These are phyloP conservation scores for Penicillium dipodomyicola DNA, from an alignment of 495 filamentous ascomycete species.

Conservation along the genomic window DNA sequence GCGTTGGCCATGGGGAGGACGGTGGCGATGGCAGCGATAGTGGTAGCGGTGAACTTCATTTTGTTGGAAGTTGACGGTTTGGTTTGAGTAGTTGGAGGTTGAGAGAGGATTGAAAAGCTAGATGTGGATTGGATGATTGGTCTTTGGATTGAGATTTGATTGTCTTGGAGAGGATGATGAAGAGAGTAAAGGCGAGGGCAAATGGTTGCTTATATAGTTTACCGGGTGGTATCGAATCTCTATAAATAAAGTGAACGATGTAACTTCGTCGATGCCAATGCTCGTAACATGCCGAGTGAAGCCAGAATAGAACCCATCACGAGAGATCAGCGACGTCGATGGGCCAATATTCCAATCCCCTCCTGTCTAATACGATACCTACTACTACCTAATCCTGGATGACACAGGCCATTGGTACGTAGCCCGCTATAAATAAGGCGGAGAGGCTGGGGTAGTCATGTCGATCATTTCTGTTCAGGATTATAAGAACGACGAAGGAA, in stretches of 20 bases:
- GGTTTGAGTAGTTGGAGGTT: not conserved
- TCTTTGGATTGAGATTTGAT: not conserved
- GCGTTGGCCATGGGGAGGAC: constrained; percentile 17
- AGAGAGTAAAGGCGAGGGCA: not conserved
- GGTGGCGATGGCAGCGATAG: constrained; percentile 10
- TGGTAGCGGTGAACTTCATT: constrained; percentile 14
- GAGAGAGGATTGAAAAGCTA: not conserved
- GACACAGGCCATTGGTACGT: not conserved
- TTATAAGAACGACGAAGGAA: not conserved
- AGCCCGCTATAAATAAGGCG: not conserved
- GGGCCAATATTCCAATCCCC: not conserved
- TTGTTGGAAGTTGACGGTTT: not conserved
- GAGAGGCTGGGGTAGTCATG: not conserved
- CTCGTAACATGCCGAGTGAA: constrained; percentile 2
- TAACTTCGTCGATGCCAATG: constrained; percentile 9
- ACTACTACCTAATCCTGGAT: not conserved
- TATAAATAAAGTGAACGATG: not conserved
- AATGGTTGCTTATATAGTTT: not conserved
- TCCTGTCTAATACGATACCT: constrained; percentile 7
- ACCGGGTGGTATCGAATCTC: not conserved
- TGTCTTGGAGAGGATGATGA: constrained; percentile 4
- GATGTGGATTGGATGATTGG: not conserved
- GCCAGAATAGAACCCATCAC: constrained; percentile 5
- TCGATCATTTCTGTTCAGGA: not conserved
- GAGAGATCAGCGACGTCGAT: constrained; percentile 2